These are phyloP conservation scores for Schrenkiella parvula DNA, from an alignment of 345 rosid species.

Conservation along the genomic window DNA sequence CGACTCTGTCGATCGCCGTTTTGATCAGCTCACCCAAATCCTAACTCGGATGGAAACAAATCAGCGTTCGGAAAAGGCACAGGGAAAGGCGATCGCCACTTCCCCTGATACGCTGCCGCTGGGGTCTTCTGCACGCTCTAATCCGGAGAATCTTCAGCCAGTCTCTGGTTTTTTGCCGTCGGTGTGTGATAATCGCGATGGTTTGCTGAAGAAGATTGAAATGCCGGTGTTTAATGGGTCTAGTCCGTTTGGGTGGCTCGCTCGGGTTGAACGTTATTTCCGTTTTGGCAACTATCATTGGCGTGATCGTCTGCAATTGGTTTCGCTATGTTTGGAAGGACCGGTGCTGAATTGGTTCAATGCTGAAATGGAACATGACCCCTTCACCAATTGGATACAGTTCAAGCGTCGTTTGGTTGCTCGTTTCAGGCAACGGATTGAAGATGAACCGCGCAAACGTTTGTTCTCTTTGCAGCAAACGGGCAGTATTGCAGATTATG, in stretches of 20 bases:
- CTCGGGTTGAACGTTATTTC: neutral
- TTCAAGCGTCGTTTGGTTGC: neutral
- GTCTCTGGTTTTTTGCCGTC: too few relatives aligned
- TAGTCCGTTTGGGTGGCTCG: neutral
- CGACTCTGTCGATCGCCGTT: too few relatives aligned
- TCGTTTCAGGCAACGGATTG: neutral
- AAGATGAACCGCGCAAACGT: neutral
- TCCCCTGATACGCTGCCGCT: too few relatives aligned
- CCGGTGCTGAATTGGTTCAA: too few relatives aligned
- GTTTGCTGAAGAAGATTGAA: neutral
- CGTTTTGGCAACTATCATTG: too few relatives aligned
- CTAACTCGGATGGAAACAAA: neutral
- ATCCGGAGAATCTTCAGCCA: too few relatives aligned
- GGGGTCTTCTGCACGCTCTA: too few relatives aligned
- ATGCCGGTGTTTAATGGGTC: neutral
- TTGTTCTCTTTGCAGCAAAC: neutral
- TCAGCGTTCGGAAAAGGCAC: neutral
- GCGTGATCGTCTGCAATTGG: too few relatives aligned
- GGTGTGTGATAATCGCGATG: too few relatives aligned
- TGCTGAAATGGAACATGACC: neutral
- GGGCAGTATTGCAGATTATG: neutral
- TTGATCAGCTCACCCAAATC: neutral
- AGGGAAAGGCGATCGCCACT: neutral
- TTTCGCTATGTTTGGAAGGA: too few relatives aligned
- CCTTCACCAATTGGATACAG: neutral